Percentiles rank a stretch among this genome's conserved stretches.
phyloP scores from a whole-genome alignment of 352 stramenopile genomes.

The Peronospora destructor region DNA sequence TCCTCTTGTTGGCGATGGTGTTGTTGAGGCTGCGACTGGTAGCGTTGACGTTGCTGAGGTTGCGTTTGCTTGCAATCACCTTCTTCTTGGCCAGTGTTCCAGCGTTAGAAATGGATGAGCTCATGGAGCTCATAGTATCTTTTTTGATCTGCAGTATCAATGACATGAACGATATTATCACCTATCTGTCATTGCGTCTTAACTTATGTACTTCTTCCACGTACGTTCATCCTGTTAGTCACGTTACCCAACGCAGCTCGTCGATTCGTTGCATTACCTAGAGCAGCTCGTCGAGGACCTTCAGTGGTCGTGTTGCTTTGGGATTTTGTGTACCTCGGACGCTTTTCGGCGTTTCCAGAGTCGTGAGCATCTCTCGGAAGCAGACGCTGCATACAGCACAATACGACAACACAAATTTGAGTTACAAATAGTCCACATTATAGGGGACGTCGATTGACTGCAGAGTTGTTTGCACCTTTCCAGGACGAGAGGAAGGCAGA shows the following conservation, averaged over 20 bases:
- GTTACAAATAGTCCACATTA: neutral
- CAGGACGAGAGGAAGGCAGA: slow-evolving; percentile 27
- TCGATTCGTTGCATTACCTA: slow-evolving; percentile 46
- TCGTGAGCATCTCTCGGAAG: slow-evolving; percentile 45
- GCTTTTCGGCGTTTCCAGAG: slow-evolving; percentile 49
- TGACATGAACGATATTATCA: slow-evolving; percentile 2
- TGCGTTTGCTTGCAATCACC: slow-evolving; percentile 35
- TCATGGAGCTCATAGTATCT: slow-evolving; percentile 35
- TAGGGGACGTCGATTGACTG: neutral
- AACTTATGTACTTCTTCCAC: slow-evolving; percentile 5
- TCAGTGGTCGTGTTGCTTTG: slow-evolving; percentile 22
- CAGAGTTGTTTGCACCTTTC: slow-evolving; percentile 35
- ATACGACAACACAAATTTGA: slow-evolving; percentile 6
- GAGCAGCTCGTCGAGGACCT: slow-evolving; percentile 19
- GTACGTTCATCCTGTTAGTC: slow-evolving; percentile 55
- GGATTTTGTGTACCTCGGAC: slow-evolving; percentile 43
- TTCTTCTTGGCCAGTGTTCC: slow-evolving; percentile 42
- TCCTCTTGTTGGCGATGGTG: slow-evolving; percentile 18
- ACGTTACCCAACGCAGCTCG: slow-evolving; percentile 53
- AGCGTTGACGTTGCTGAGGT: slow-evolving; percentile 25
- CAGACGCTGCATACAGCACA: slow-evolving; percentile 22
- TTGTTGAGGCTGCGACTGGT: slow-evolving; percentile 16
- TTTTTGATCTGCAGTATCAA: slow-evolving; percentile 48
- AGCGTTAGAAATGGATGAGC: slow-evolving; percentile 16
- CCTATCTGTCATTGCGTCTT: neutral